These are phyloP conservation scores for Kazachstania sp. DNA, from an alignment of 1,139 yeast species.

Conservation along the genomic window DNA sequence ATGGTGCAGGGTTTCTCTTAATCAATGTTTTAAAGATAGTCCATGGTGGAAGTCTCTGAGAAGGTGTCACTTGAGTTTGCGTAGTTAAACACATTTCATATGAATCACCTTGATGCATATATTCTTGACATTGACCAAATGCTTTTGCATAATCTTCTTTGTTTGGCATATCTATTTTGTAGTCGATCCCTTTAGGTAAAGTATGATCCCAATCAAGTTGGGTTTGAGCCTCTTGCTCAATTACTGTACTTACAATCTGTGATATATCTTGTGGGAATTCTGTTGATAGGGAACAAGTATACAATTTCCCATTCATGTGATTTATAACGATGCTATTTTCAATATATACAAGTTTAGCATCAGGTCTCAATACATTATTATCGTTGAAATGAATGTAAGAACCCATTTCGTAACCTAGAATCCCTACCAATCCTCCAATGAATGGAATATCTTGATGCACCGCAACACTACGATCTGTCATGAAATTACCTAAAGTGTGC, in stretches of 20 bases:
- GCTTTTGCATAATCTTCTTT: slow-evolving; percentile 46
- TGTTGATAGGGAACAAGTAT: slow-evolving; percentile 43
- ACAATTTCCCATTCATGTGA: slow-evolving; percentile 41
- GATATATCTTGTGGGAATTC: slow-evolving; percentile 17
- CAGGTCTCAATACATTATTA: slow-evolving; percentile 42
- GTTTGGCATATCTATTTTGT: slow-evolving; percentile 41
- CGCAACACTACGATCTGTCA: slow-evolving; percentile 33
- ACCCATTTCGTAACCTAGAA: slow-evolving; percentile 82
- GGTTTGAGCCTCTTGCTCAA: not conserved
- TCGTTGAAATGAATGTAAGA: slow-evolving; percentile 29
- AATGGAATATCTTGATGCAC: slow-evolving; percentile 48
- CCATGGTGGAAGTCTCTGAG: slow-evolving; percentile 53
- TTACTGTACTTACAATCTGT: not conserved
- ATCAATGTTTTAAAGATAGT: slow-evolving; percentile 66
- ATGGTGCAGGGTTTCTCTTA: slow-evolving; percentile 82
- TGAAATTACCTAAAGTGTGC: slow-evolving; percentile 39
- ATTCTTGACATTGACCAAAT: slow-evolving; percentile 59
- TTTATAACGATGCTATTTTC: slow-evolving; percentile 57
- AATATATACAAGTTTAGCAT: slow-evolving; percentile 63
- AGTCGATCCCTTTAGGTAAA: slow-evolving; percentile 19
- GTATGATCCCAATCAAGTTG: slow-evolving; percentile 13
- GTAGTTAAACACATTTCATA: slow-evolving; percentile 90
- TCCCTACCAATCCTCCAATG: slow-evolving; percentile 81
- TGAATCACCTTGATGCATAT: slow-evolving; percentile 74
- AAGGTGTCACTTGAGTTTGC: slow-evolving; percentile 54